A percentile compares a stretch with the other conserved stretches of the same genome.
These are phyloP conservation scores for Rhododendron henanense DNA, from an alignment of 148 eudicot genomes.

Conservation along the genomic window DNA sequence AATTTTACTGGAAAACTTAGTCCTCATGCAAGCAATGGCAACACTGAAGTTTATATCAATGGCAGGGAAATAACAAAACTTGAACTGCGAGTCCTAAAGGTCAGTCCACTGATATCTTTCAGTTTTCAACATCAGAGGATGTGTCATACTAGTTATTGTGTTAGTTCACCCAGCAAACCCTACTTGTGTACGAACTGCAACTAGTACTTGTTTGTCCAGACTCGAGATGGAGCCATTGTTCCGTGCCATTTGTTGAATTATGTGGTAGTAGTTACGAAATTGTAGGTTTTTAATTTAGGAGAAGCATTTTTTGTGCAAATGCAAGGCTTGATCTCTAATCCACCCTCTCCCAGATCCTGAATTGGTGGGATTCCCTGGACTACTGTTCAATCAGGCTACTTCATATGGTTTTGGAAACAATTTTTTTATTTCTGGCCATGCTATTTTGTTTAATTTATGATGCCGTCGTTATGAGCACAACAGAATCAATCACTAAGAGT, in stretches of 20 bases:
- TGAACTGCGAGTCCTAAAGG: conserved; percentile 79
- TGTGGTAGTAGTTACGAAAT: not conserved
- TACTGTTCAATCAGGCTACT: not conserved
- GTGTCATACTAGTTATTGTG: not conserved
- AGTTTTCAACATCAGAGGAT: not conserved
- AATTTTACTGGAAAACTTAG: conserved; percentile 78
- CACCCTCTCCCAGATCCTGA: not conserved
- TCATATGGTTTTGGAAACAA: not conserved
- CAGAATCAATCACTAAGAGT: not conserved
- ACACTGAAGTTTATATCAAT: conserved; percentile 80
- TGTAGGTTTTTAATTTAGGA: not conserved
- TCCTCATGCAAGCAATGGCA: conserved; percentile 78
- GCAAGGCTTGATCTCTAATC: not conserved
- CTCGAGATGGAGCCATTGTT: not conserved
- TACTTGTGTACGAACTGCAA: not conserved
- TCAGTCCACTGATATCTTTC: conserved; percentile 14
- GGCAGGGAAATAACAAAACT: conserved; percentile 89
- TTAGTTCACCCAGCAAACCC: not conserved
- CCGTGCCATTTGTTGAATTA: not conserved
- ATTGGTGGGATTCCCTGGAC: not conserved
- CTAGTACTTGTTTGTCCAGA: not conserved
- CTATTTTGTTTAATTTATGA: not conserved
- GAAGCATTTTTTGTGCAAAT: not conserved
- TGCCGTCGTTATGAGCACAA: not conserved
- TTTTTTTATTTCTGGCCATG: not conserved